phyloP scores from a whole-genome alignment of 345 rosid genomes.

The Eucalyptus coolabah region DNA sequence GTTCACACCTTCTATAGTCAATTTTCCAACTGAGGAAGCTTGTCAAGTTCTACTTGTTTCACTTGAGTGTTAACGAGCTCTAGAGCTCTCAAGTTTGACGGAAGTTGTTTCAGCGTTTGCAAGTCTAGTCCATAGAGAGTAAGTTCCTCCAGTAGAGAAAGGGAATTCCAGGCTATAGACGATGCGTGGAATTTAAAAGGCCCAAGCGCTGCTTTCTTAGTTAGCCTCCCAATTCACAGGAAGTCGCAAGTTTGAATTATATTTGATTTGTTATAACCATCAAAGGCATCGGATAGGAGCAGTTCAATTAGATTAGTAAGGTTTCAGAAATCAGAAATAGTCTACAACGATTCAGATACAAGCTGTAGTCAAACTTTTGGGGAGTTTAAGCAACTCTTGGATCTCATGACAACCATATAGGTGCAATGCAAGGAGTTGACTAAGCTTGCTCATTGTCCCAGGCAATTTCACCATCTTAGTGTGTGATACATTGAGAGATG shows the following conservation, averaged over 20 bases:
- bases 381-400: not conserved
- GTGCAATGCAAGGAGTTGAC: too few species aligned
- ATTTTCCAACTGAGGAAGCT: too few species aligned
- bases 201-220: not conserved
- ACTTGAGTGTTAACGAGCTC: too few species aligned
- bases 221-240: not conserved
- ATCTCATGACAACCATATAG: fast-evolving
- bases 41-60: too few species aligned
- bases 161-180: not conserved
- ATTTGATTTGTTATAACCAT: fast-evolving
- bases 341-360: fast-evolving
- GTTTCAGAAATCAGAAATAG: not conserved
- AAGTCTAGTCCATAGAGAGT: fast-evolving
- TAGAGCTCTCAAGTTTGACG: not conserved
- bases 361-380: not conserved
- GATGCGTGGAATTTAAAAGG: fast-evolving
- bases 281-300: not conserved
- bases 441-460: too few species aligned
- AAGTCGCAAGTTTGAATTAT: not conserved
- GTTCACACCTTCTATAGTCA: too few species aligned
- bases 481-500: too few species aligned
- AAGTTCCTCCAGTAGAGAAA: not conserved
- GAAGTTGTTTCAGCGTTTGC: not conserved
- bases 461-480: too few species aligned
- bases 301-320: not conserved